Evolutionary conservation across 331 rosid genomes (phyloP).

Genomic region (Cydonia oblonga): DNA sequence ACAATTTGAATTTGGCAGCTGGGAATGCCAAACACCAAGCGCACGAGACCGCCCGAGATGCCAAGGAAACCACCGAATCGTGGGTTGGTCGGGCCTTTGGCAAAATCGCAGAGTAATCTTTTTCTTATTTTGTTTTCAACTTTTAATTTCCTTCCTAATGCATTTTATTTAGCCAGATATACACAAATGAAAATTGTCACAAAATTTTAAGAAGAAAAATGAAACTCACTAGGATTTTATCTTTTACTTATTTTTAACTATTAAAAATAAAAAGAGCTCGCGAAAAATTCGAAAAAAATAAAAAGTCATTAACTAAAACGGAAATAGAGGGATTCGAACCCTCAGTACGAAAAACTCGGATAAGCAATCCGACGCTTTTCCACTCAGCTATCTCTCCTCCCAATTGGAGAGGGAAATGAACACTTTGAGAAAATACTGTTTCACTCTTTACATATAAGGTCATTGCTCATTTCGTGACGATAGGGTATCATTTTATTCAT

Average conservation of each 20-base stretch:
- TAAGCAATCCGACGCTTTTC: too few species aligned
- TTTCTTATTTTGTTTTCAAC: not conserved
- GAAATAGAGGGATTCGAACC: too few species aligned
- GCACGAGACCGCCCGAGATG: too few species aligned
- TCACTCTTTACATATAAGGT: too few species aligned
- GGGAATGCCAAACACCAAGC: not conserved
- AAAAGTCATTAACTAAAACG: too few species aligned
- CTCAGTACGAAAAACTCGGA: too few species aligned
- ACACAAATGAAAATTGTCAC: not conserved
- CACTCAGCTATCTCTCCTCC: too few species aligned
- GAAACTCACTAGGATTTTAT: not conserved
- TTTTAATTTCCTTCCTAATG: not conserved
- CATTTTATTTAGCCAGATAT: not conserved
- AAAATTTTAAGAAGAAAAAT: not conserved
- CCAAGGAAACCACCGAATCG: conserved; percentile 1
- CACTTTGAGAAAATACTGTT: not conserved
- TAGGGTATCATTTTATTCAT: not conserved
- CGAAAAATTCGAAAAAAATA: too few species aligned
- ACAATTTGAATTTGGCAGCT: conserved; percentile 6
- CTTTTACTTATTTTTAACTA: too few species aligned
- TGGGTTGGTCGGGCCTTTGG: conserved; percentile 27
- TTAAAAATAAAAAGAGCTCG: too few species aligned
- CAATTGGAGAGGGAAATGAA: not conserved
- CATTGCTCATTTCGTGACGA: not conserved
- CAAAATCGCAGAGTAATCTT: conserved; percentile 25